A percentile compares a stretch with the other conserved stretches of the same genome.
Conservation (phyloP, 2,329 filamentous ascomycete species). For the Phaeosphaeriaceae sp. region DNA sequence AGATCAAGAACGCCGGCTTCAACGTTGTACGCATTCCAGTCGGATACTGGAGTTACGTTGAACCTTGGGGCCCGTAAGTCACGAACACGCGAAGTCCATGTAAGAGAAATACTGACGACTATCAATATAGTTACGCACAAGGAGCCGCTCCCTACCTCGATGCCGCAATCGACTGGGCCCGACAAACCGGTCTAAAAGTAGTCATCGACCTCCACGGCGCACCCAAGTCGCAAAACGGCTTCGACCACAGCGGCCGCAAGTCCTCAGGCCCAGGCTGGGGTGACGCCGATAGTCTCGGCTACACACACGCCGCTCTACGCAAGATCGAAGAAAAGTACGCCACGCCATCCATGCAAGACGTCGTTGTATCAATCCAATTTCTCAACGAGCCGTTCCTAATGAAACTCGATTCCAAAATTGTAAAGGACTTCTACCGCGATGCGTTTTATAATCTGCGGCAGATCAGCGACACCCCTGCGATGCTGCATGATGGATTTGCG, state of each 20-base stretch:
- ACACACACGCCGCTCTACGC: constrained; percentile 63
- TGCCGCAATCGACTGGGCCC: constrained; percentile 62
- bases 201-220: constrained; percentile 64
- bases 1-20: constrained; percentile 62
- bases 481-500: constrained; percentile 65
- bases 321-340: constrained; percentile 64
- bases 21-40: constrained; percentile 66
- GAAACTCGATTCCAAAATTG: constrained; percentile 52
- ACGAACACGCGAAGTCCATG: constrained; percentile 44
- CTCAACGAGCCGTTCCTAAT: constrained; percentile 63
- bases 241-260: constrained; percentile 65
- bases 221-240: constrained; percentile 63
- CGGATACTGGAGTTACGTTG: constrained; percentile 63
- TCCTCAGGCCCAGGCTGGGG: constrained; percentile 53
- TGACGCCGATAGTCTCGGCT: constrained; percentile 53
- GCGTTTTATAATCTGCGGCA: constrained; percentile 57
- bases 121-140: constrained; percentile 42
- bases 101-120: too few relatives aligned
- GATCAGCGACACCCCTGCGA: constrained; percentile 56
- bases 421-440: constrained; percentile 63
- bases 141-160: constrained; percentile 62
- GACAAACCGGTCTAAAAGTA: constrained; percentile 59
- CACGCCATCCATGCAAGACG: constrained; percentile 58
- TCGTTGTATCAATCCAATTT: constrained; percentile 64
- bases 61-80: constrained; percentile 1